Conservation (phyloP, 164 flowering plant species). For the Stephania yunnanensis region DNA sequence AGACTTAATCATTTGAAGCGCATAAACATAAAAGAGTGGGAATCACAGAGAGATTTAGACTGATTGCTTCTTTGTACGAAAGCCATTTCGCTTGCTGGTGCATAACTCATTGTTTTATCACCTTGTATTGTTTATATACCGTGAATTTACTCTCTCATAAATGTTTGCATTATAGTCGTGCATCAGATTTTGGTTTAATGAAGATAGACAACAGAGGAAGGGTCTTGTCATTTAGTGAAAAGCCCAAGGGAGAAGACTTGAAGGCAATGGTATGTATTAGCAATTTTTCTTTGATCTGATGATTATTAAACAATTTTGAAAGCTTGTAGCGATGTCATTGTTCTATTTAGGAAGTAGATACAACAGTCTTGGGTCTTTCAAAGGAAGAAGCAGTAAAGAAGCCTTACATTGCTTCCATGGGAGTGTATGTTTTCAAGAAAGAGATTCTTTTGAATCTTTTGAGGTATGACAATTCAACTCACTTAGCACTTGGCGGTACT, state of each 20-base stretch:
- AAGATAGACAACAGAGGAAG: slow-evolving; percentile 84
- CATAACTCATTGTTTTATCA: background rate
- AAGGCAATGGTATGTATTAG: slow-evolving; percentile 62
- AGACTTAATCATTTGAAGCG: background rate
- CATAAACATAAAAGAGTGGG: too few species aligned
- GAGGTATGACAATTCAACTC: slow-evolving; percentile 37
- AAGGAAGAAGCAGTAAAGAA: slow-evolving; percentile 71
- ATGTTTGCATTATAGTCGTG: slow-evolving; percentile 57
- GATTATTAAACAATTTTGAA: background rate
- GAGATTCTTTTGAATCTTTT: slow-evolving; percentile 82
- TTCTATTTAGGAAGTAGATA: slow-evolving; percentile 63
- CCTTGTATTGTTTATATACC: background rate
- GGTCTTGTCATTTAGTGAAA: slow-evolving; percentile 77
- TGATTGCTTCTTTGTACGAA: too few species aligned
- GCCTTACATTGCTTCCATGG: slow-evolving; percentile 97
- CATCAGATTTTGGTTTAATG: slow-evolving; percentile 96
- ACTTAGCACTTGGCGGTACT: background rate
- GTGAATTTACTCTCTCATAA: background rate
- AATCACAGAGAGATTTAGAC: too few species aligned
- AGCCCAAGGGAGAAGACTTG: slow-evolving; percentile 73
- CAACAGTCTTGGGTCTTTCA: slow-evolving; percentile 82
- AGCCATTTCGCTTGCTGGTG: background rate
- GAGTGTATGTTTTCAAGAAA: slow-evolving; percentile 86
- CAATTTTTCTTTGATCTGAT: background rate
- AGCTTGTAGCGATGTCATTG: background rate